These are phyloP conservation scores for Aspergillus avenaceus DNA, from an alignment of 495 filamentous ascomycete genomes.

Conservation along the genomic window DNA sequence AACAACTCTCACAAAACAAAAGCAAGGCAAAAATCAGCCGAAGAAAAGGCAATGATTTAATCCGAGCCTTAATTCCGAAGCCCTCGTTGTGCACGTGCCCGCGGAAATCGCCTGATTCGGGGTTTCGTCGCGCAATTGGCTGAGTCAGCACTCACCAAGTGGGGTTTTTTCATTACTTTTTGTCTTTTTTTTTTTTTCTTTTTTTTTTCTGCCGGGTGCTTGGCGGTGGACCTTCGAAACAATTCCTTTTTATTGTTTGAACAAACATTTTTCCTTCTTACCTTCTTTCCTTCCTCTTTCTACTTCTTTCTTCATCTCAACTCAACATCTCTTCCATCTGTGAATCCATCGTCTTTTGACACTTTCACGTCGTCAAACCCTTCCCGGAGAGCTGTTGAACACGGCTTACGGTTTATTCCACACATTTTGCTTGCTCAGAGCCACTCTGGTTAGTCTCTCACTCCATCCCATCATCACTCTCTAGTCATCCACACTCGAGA, in stretches of 20 bases:
- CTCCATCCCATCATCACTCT: conserved; percentile 9
- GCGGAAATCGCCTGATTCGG: neutral
- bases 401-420: conserved; percentile 9
- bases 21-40: neutral
- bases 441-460: conserved; percentile 20
- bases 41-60: neutral
- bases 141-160: neutral
- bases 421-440: conserved; percentile 5
- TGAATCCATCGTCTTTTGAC: conserved; percentile 11
- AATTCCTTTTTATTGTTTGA: conserved; percentile 10
- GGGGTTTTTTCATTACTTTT: neutral
- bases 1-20: no score
- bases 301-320: neutral
- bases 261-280: conserved; percentile 2
- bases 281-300: conserved; percentile 8
- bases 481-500: no score
- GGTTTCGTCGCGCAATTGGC: neutral
- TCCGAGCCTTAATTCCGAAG: neutral
- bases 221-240: neutral
- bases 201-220: neutral
- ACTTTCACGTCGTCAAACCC: conserved; percentile 6
- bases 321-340: conserved; percentile 7
- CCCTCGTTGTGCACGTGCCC: neutral
- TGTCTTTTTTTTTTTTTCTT: neutral
- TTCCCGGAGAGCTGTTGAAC: conserved; percentile 8